phyloP scores from a whole-genome alignment of 1,139 yeast species.

The Protomyces inundatus region DNA sequence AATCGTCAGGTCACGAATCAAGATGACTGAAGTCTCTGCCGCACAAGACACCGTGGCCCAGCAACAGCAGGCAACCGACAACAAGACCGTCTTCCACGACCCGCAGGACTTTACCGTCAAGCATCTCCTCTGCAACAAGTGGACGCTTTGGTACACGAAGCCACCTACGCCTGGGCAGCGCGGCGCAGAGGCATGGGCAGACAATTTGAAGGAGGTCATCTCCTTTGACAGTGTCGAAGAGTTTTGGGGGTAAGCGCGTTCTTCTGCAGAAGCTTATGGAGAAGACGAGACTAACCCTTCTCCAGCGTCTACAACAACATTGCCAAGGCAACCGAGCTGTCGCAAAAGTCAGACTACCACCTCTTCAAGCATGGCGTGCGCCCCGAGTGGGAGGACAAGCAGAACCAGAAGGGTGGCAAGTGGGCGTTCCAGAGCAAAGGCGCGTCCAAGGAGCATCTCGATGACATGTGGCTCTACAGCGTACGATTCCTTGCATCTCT shows the following conservation, averaged over 20 bases:
- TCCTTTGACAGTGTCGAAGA: constrained; percentile 91
- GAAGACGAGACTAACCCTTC: not conserved
- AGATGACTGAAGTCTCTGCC: not conserved
- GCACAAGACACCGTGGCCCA: not conserved
- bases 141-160: constrained; percentile 98
- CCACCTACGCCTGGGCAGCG: constrained; percentile 64
- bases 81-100: constrained; percentile 56
- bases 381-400: constrained; percentile 97
- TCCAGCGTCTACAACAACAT: constrained; percentile 69
- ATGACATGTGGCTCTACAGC: constrained; percentile 73
- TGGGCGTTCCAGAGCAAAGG: constrained; percentile 79
- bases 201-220: constrained; percentile 86
- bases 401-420: constrained; percentile 87
- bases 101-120: constrained; percentile 69
- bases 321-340: constrained; percentile 87
- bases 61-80: not conserved
- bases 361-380: constrained; percentile 89
- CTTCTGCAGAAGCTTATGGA: not conserved
- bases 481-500: constrained; percentile 22
- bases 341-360: constrained; percentile 89
- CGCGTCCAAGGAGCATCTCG: constrained; percentile 57
- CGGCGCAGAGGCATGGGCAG: constrained; percentile 75
- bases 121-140: constrained; percentile 85
- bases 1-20: not conserved
- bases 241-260: constrained; percentile 68